A percentile compares a stretch with the other conserved stretches of the same genome.
These are phyloP conservation scores for Trametopsis cervina DNA, from an alignment of 768 basidiomycete species.

Conservation along the genomic window DNA sequence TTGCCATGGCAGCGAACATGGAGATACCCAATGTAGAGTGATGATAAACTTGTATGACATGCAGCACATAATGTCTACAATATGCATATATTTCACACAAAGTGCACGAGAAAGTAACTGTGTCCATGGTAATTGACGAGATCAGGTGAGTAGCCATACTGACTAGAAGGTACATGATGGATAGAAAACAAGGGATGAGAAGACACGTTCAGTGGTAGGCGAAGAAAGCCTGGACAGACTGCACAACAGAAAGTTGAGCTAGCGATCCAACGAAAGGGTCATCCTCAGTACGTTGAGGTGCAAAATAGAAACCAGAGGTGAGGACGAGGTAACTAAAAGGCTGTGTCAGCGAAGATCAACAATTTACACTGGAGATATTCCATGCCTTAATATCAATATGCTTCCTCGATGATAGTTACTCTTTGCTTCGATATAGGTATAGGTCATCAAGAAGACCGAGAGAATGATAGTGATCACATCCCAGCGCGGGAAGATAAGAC, in stretches of 20 bases:
- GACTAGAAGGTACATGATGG: neutral
- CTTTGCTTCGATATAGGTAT: conserved; percentile 98
- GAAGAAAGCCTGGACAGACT: conserved; percentile 12
- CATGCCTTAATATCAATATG: conserved; percentile 88
- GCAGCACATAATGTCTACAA: too few species aligned
- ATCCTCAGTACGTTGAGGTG: conserved; percentile 39
- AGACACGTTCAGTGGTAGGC: neutral
- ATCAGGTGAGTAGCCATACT: neutral
- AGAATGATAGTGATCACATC: conserved; percentile 93
- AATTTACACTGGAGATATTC: neutral
- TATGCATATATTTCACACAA: neutral
- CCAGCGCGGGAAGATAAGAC: conserved; percentile 97
- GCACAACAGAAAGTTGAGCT: conserved; percentile 3
- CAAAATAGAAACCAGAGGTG: conserved; percentile 87
- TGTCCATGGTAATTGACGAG: neutral
- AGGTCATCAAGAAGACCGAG: conserved; percentile 96
- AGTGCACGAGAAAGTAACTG: neutral
- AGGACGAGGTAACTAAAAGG: conserved; percentile 80
- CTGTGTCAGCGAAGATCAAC: conserved; percentile 8
- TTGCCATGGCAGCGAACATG: conserved; percentile 49
- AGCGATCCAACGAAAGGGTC: conserved; percentile 8
- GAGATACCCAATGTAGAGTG: conserved; percentile 33
- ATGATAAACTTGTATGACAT: neutral
- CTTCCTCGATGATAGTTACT: conserved; percentile 97
- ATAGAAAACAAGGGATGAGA: neutral